Evolutionary conservation across 2,329 filamentous ascomycete species (phyloP), one percentile per base, ranked within the genome.

Genomic region (Boeremia exigua): DNA sequence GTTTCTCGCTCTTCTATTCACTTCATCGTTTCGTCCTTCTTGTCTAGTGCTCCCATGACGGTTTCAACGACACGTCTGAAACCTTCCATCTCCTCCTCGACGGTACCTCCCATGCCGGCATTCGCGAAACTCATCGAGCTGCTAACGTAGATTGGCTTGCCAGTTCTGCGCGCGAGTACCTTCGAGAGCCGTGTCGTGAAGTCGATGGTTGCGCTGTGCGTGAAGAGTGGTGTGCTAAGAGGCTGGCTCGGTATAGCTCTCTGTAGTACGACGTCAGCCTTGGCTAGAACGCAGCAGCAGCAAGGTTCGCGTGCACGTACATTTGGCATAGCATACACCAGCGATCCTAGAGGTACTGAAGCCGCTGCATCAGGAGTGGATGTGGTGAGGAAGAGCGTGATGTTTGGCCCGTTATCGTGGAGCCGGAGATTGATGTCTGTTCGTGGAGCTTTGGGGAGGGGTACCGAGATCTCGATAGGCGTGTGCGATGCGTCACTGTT

Each of bases 71-170:
- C 86, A 61, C 83, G 84, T 68, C 85, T 86, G 66, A 97, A 88
- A 0, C 89, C 91, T 70, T 94, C 92, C 87, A 97, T 93, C 78
- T 98, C 94, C 80, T 98, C 95, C 71, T 97, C 93, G 6, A 94
- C 86, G 0, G 87, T 90, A 17, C 92, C 89, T 9, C 92, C 92
- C 67, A 92, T 84, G 2, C 88, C 89, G 6, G 88, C 84, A 67
- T 82, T 86, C 12, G 85, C 84, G 60, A 97, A 86, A 63, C 88
- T 91, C 67, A 96, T 86, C 30, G 92, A 96, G 71, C 91, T 96
- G 19, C 91, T 91, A 15, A 98, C 91, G 73, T 97, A 98, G n/a
- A 91, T 88, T 0, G 92, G 92, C 59, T 87, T 84, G 29, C 82
- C 80, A 27, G 88, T 84, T 65, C 86, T 88, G 49, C 86, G 85